phyloP scores from a whole-genome alignment of 768 basidiomycete genomes.

The Lactarius sanguifluus region DNA sequence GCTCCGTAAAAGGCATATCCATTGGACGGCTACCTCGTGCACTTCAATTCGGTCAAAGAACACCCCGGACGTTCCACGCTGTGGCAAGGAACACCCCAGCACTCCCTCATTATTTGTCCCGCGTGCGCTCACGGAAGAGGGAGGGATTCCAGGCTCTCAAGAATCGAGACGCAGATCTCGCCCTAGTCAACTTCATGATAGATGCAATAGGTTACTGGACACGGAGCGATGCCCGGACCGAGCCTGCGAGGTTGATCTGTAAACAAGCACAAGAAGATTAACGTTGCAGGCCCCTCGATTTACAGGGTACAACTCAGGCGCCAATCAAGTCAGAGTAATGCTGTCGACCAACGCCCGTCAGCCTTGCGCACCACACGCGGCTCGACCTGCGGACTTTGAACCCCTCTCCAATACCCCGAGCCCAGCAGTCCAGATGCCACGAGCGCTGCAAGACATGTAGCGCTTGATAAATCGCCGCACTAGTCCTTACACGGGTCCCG shows the following conservation, averaged over 20 bases:
- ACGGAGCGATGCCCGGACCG: too few species aligned
- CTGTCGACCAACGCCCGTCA: background rate
- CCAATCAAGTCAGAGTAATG: too few species aligned
- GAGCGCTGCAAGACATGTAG: background rate
- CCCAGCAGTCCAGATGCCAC: background rate
- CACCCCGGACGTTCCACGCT: background rate
- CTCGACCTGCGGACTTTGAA: background rate
- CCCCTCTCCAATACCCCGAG: background rate
- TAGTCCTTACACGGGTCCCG: background rate
- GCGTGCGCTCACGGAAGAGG: background rate
- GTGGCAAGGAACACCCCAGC: background rate
- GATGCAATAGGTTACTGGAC: background rate
- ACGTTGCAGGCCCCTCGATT: too few species aligned
- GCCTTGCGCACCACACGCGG: background rate
- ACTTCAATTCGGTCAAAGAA: background rate
- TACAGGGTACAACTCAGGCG: too few species aligned
- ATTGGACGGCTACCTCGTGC: too few species aligned
- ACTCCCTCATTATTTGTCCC: background rate
- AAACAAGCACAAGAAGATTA: too few species aligned
- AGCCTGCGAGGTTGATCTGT: too few species aligned
- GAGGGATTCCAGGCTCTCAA: background rate
- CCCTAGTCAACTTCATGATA: background rate
- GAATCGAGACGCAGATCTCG: background rate
- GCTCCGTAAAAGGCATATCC: too few species aligned
- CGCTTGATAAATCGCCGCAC: background rate